phyloP scores from a whole-genome alignment of 345 rosid genomes.

The Hevea brasiliensis region DNA sequence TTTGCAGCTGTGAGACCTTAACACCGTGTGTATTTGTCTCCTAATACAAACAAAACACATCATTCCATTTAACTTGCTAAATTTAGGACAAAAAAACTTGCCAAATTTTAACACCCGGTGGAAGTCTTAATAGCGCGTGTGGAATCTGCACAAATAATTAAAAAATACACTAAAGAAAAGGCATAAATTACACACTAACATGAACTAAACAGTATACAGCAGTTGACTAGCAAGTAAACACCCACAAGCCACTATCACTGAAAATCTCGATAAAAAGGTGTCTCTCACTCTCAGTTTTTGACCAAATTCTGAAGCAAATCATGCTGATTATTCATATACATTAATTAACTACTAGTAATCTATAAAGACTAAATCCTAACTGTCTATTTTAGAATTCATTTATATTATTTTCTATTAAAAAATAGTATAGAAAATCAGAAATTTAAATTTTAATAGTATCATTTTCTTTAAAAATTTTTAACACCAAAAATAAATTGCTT shows the following conservation, averaged over 20 bases:
- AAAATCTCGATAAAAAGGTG: background rate
- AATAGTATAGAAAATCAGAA: too few species aligned
- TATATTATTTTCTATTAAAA: too few species aligned
- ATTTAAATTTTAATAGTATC: too few species aligned
- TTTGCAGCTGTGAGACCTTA: conserved; percentile 34
- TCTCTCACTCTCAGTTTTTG: background rate
- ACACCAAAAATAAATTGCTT: too few species aligned
- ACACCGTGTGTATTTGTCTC: conserved; percentile 46
- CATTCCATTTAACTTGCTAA: conserved; percentile 16
- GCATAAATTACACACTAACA: background rate
- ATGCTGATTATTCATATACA: too few species aligned
- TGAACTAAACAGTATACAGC: background rate
- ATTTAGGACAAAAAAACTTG: too few species aligned
- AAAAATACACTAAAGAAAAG: background rate
- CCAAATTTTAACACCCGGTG: conserved; percentile 18
- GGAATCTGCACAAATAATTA: background rate
- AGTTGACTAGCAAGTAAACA: conserved; percentile 14
- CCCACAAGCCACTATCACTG: background rate
- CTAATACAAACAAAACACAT: conserved; percentile 25
- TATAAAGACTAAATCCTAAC: too few species aligned
- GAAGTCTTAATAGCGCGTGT: too few species aligned
- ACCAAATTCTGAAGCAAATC: background rate
- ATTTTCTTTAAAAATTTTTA: too few species aligned
- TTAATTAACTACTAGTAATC: too few species aligned
- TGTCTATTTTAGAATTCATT: too few species aligned